A percentile compares a stretch with the other conserved stretches of the same genome.
Evolutionary conservation across 106 monocot species (phyloP).

Genomic region (Dendrobium catenatum): DNA sequence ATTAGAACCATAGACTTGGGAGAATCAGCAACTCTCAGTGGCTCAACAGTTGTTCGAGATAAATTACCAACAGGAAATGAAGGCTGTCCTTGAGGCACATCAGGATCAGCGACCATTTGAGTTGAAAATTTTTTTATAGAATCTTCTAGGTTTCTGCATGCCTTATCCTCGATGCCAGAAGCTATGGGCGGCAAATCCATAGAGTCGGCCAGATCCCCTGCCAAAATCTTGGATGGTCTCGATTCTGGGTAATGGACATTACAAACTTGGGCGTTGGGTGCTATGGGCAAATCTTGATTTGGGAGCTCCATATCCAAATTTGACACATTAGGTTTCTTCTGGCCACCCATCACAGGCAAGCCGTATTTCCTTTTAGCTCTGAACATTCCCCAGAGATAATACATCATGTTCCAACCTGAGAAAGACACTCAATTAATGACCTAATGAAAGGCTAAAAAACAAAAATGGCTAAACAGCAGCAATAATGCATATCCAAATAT

Average conservation of each 20-base stretch:
- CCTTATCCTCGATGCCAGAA: conserved; percentile 3
- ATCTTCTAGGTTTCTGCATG: background rate
- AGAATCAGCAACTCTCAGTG: background rate
- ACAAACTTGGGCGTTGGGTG: background rate
- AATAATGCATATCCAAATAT: background rate
- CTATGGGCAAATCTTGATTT: conserved; percentile 10
- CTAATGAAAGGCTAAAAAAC: background rate
- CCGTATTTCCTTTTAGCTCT: conserved; percentile 25
- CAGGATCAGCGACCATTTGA: background rate
- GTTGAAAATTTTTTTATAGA: background rate
- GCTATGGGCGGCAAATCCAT: background rate
- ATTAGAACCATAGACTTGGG: background rate
- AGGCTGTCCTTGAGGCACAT: background rate
- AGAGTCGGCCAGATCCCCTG: background rate
- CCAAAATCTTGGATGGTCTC: background rate
- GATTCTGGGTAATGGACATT: conserved; percentile 5
- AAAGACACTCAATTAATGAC: background rate
- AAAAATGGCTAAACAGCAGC: background rate
- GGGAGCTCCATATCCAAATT: conserved; percentile 12
- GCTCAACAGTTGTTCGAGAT: background rate
- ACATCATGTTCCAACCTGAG: conserved; percentile 76
- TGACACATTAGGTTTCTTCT: conserved; percentile 4
- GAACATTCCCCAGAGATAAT: conserved; percentile 78
- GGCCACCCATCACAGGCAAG: background rate
- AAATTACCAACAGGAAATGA: background rate